Evolutionary conservation across 192 early-diverging fungal species (phyloP).

Genomic region (Martensiomyces pterosporus): DNA sequence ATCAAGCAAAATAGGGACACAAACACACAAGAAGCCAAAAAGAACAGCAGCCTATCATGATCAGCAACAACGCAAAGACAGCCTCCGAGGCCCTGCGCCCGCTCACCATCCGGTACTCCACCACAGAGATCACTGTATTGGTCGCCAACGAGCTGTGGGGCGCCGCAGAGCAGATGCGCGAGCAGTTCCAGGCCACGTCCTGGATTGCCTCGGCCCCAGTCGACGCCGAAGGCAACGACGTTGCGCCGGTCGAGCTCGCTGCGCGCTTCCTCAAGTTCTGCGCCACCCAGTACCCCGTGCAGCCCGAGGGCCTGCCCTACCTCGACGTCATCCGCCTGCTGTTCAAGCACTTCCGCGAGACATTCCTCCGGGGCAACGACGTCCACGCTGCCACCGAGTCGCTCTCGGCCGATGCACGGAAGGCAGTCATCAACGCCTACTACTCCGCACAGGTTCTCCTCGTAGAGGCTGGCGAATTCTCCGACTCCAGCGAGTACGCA

Average conservation of each 20-base stretch:
- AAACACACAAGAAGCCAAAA: slow-evolving; percentile 4
- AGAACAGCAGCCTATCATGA: slow-evolving; percentile 13
- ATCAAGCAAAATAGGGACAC: slow-evolving; percentile 5
- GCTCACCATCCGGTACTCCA: slow-evolving; percentile 72
- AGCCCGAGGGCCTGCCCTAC: slow-evolving; percentile 50
- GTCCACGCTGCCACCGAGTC: slow-evolving; percentile 71
- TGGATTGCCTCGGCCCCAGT: slow-evolving; percentile 37
- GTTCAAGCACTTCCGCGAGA: slow-evolving; percentile 68
- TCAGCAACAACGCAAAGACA: slow-evolving; percentile 31
- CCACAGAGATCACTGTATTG: slow-evolving; percentile 75
- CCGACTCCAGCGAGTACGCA: slow-evolving; percentile 6
- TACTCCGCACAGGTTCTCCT: slow-evolving; percentile 70
- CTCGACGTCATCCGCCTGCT: slow-evolving; percentile 67
- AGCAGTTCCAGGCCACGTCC: slow-evolving; percentile 58
- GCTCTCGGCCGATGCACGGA: slow-evolving; percentile 55
- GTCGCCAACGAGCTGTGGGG: slow-evolving; percentile 85
- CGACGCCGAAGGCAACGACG: slow-evolving; percentile 55
- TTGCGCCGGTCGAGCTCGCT: slow-evolving; percentile 67
- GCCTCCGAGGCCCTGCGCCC: slow-evolving; percentile 59
- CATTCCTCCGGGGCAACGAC: slow-evolving; percentile 76
- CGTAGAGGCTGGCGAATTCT: slow-evolving; percentile 10
- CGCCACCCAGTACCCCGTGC: slow-evolving; percentile 42
- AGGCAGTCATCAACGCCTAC: slow-evolving; percentile 69
- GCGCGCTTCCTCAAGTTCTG: slow-evolving; percentile 69
- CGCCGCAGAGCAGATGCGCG: slow-evolving; percentile 78